Percentiles rank a stretch among this genome's conserved stretches.
These are phyloP conservation scores for Moniliophthora roreri DNA, from an alignment of 1,284 basidiomycete genomes.

Conservation along the genomic window DNA sequence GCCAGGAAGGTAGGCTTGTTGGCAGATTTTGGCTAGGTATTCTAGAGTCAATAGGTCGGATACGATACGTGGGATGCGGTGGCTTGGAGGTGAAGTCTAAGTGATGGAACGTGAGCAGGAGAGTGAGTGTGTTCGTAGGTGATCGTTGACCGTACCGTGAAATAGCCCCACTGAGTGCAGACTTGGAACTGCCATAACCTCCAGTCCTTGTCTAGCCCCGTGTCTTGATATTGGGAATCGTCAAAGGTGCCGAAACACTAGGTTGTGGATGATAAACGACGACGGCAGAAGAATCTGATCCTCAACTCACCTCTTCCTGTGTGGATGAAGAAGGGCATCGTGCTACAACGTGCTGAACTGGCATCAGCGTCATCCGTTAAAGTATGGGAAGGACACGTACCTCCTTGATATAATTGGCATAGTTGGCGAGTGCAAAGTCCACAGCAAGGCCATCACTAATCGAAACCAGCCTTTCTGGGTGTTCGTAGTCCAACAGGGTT, in stretches of 20 bases:
- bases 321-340: conserved; percentile 52
- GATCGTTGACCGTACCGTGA: conserved; percentile 66
- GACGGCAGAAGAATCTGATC: conserved; percentile 5
- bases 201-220: conserved; percentile 71
- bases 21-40: conserved; percentile 85
- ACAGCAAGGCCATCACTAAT: conserved; percentile 45
- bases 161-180: conserved; percentile 96
- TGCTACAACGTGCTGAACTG: conserved; percentile 56
- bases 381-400: conserved; percentile 32
- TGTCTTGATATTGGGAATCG: conserved; percentile 63
- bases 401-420: conserved; percentile 74
- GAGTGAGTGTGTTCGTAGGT: too few relatives aligned
- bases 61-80: conserved; percentile 22
- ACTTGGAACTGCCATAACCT: conserved; percentile 90
- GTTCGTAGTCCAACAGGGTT: conserved; percentile 39
- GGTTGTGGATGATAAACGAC: background rate
- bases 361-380: too few relatives aligned
- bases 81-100: conserved; percentile 70
- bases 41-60: conserved; percentile 41
- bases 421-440: conserved; percentile 68
- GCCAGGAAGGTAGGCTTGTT: conserved; percentile 82
- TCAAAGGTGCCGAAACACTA: conserved; percentile 88
- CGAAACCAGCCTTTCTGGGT: conserved; percentile 42
- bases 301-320: conserved; percentile 63
- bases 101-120: conserved; percentile 12